phyloP scores from a whole-genome alignment of 2,329 filamentous ascomycete genomes.

The Fusarium temperatum region DNA sequence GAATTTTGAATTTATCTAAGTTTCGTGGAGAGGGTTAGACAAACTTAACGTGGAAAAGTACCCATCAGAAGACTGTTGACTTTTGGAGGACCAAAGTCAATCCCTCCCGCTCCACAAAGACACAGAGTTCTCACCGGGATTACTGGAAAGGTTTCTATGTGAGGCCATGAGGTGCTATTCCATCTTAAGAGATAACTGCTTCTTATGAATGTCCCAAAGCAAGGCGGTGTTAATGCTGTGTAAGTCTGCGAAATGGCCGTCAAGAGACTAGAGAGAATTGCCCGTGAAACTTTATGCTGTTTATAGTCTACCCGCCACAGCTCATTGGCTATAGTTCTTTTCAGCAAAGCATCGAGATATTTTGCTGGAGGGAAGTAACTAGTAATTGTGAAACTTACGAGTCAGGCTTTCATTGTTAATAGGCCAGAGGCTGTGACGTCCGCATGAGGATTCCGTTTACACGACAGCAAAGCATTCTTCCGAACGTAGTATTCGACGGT shows the following conservation, averaged over 20 bases:
- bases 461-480: neutral
- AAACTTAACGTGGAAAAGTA: too few relatives aligned
- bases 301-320: too few relatives aligned
- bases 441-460: neutral
- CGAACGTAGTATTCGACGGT: neutral
- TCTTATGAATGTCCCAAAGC: neutral
- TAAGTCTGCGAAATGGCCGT: neutral
- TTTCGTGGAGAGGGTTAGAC: neutral
- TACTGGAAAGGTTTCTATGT: too few relatives aligned
- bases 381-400: neutral
- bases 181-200: fast-evolving
- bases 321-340: neutral
- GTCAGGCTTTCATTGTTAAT: neutral
- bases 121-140: neutral
- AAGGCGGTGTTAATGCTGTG: neutral
- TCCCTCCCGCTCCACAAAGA: fast-evolving
- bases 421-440: neutral
- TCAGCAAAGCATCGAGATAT: neutral
- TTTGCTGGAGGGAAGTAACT: too few relatives aligned
- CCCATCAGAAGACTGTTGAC: fast-evolving
- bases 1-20: neutral
- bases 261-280: neutral
- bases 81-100: neutral
- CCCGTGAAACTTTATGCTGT: neutral
- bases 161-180: too few relatives aligned